A percentile compares a stretch with the other conserved stretches of the same genome.
phyloP scores from a whole-genome alignment of 2,329 filamentous ascomycete genomes.

The Trichoderma pleuroti region DNA sequence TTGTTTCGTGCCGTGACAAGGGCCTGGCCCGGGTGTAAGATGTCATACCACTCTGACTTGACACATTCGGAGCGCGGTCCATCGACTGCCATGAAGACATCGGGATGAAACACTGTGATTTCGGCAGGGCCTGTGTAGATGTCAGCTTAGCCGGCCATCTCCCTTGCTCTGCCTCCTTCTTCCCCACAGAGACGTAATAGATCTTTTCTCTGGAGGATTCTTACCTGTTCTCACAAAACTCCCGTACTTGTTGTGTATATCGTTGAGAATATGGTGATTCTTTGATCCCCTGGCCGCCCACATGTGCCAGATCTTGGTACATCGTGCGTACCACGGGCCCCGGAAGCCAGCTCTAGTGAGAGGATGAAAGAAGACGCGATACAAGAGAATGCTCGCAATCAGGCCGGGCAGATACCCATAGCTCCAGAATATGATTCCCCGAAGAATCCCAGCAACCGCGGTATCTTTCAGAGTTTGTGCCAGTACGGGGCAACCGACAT shows the following conservation, averaged over 20 bases:
- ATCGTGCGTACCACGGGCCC: background rate
- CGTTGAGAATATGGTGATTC: background rate
- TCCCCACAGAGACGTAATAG: background rate
- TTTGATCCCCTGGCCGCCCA: background rate
- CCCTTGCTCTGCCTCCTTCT: background rate
- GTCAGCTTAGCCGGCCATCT: background rate
- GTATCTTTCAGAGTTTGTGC: background rate
- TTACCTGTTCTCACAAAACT: background rate
- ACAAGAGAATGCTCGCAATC: background rate
- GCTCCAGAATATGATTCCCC: background rate
- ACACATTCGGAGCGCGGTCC: conserved; percentile 26
- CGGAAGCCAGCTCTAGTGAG: background rate
- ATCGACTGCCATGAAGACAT: conserved; percentile 25
- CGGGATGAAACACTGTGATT: conserved; percentile 28
- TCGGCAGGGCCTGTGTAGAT: conserved; percentile 23
- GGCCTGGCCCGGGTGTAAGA: conserved; percentile 24
- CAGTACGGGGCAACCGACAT: background rate
- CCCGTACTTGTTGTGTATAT: background rate
- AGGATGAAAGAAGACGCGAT: background rate
- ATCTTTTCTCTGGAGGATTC: background rate
- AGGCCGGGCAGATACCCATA: background rate
- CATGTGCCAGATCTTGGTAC: background rate
- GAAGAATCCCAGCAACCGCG: background rate
- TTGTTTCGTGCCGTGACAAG: conserved; percentile 25
- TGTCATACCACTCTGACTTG: conserved; percentile 29